These are phyloP conservation scores for Neonectria ditissima DNA, from an alignment of 2,329 filamentous ascomycete species.

Conservation along the genomic window DNA sequence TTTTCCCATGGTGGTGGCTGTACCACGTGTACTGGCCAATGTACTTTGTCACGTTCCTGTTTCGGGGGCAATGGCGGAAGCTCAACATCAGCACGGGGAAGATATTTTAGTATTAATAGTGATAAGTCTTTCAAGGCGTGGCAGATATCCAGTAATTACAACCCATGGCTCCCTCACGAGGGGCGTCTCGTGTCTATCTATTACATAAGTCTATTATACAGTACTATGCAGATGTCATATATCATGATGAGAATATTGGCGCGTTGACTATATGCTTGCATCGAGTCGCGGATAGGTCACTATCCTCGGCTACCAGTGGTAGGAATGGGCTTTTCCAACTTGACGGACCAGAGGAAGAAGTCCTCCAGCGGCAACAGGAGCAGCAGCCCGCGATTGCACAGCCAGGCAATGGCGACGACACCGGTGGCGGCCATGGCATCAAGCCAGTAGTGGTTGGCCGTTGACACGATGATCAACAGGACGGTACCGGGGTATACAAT, in stretches of 20 bases:
- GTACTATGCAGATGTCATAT: not conserved
- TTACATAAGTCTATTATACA: not conserved
- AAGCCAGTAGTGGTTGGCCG: slow-evolving; percentile 73
- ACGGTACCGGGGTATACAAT: slow-evolving; percentile 66
- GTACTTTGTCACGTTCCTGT: slow-evolving; percentile 60
- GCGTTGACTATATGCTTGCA: not conserved
- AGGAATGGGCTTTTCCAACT: slow-evolving; percentile 73
- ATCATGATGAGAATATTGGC: not conserved
- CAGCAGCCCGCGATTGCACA: slow-evolving; percentile 62
- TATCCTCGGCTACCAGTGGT: slow-evolving; percentile 52
- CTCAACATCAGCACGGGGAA: slow-evolving; percentile 74
- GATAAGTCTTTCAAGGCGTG: not conserved
- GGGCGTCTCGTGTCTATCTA: not conserved
- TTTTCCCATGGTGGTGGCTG: slow-evolving; percentile 67
- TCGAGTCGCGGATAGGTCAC: not conserved
- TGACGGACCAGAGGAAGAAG: slow-evolving; percentile 70
- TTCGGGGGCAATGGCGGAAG: slow-evolving; percentile 68
- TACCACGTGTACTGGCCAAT: slow-evolving; percentile 68
- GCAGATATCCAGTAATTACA: not conserved
- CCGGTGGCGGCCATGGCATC: slow-evolving; percentile 73
- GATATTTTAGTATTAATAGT: slow-evolving; percentile 37
- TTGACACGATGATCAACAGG: slow-evolving; percentile 68
- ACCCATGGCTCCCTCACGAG: not conserved
- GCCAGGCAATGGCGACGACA: slow-evolving; percentile 71
- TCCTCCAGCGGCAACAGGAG: slow-evolving; percentile 74